Conservation (phyloP, 495 filamentous ascomycete genomes). For the Talaromyces wortmannii region DNA sequence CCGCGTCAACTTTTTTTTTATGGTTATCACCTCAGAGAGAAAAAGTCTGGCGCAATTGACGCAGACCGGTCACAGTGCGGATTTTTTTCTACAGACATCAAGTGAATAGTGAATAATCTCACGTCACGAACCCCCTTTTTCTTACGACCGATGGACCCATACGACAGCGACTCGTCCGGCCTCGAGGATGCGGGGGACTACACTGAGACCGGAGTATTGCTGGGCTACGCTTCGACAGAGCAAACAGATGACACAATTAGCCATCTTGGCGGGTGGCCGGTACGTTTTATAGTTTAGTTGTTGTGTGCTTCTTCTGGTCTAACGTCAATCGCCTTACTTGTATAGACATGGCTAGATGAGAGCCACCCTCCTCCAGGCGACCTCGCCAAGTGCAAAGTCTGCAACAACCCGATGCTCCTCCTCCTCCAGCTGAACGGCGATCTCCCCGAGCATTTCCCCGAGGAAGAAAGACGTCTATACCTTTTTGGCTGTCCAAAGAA, state of each 20-base stretch:
- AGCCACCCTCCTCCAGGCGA: slow-evolving; percentile 64
- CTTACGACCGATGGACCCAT: slow-evolving; percentile 57
- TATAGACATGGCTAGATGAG: slow-evolving; percentile 74
- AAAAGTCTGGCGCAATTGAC: no score
- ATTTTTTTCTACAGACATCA: no score
- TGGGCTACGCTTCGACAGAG: slow-evolving; percentile 84
- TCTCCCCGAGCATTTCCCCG: slow-evolving; percentile 75
- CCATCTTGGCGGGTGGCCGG: slow-evolving; percentile 80
- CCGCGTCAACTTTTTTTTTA: no score
- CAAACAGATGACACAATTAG: slow-evolving; percentile 79
- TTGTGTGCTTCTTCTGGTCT: not conserved
- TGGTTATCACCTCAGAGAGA: no score
- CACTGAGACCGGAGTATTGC: slow-evolving; percentile 81
- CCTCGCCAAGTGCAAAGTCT: slow-evolving; percentile 82
- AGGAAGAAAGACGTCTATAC: slow-evolving; percentile 81
- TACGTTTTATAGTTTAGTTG: slow-evolving; percentile 30
- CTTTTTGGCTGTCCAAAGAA: slow-evolving; percentile 74
- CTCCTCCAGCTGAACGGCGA: slow-evolving; percentile 90
- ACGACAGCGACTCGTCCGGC: slow-evolving; percentile 70
- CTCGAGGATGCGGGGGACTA: slow-evolving; percentile 58
- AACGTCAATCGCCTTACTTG: not conserved
- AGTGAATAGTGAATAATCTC: not conserved
- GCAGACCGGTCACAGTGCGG: no score
- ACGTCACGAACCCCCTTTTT: slow-evolving; percentile 2
- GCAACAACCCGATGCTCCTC: slow-evolving; percentile 75